Evolutionary conservation across 768 basidiomycete species (phyloP), one percentile per base, ranked within the genome.

Genomic region (Mrakia blollopis): DNA sequence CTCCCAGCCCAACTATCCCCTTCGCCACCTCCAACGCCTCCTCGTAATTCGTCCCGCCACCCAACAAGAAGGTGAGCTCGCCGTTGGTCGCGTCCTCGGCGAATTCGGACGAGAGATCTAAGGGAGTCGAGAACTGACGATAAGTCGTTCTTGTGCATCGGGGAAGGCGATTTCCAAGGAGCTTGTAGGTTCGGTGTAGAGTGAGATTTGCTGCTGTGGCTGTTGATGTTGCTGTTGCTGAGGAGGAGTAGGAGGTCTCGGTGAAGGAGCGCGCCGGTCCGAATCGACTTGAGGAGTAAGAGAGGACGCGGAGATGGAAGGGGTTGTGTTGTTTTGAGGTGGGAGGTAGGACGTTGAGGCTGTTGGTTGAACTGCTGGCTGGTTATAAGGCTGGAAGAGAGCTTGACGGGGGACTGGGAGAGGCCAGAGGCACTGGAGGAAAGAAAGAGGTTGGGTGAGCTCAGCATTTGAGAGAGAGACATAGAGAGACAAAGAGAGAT

Each of bases 371-470:
- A 50, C 47, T 1, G 14, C 16, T 37, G 37, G 23, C 16, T 65
- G 23, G 37, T 30, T 30, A 18, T 65, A 65, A 30, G 63, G 63
- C 63, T 35, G 63, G 32, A 65, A 65, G 63, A 65, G 63, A 37
- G 63, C 63, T 32, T 65, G 63, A 30, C 37, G 30, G 14, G 63
- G 63, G 10, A 65, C 63, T 18, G 37, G 13, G 18, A 65, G 63
- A 1, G 63, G 63, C 63, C 63, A 65, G 7, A 65, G 63, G 14
- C 63, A 65, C 63, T 65, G 35, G 47, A 28, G n/a, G 25, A 10
- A 4, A 35, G 61, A 21, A 18, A 35, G 32, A 9, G 61, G 32
- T n/a, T 62, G 61, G 10, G 61, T 28, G 61, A 35, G 61, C 28
- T n/a, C n/a, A n/a, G n/a, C n/a, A n/a, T n/a, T 62, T 30, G 57